Evolutionary conservation across 495 filamentous ascomycete species (phyloP), one percentile per base, ranked within the genome.

Genomic region (Cryomyces antarcticus): DNA sequence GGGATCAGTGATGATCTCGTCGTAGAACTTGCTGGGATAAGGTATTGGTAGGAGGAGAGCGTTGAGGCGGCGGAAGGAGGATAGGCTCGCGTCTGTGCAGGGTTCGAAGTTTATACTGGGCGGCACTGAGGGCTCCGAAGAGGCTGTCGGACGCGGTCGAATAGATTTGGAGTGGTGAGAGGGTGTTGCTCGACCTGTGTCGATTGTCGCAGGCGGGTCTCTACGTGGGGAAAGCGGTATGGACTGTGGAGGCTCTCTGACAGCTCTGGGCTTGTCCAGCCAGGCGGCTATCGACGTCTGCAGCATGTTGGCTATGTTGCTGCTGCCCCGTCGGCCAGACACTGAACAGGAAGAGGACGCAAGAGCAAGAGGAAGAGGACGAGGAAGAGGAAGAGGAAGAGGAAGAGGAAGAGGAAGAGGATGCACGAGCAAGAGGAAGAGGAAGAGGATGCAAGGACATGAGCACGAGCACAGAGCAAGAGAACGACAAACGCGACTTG

Each of bases 21-120:
- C 66, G 67, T 93, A 97, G 72, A 96, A 96, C 31, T 68, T 71
- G 53, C 80, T 76, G 0, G 82, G 78, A 55, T 97, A 97, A 57
- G 72, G 71, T 50, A 95, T 80, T 17, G 88, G 88, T 5, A 97
- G 74, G 9, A 93, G 71, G 13, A 93, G 67, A 34, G 75, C 62
- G 51, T 86, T 94, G 46, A 95, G 83, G 35, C 82, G 75, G 27
- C 77, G 78, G 34, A 93, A 68, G 9, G 78, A 73, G 37, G 80
- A 68, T 45, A 94, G 65, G 58, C 86, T 50, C 10, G 46, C 45
- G 40, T 44, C 41, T 27, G 53, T 57, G 11, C 57, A 49, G 5
- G 49, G 45, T 9, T 49, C 51, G 41, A 64, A 42, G 28, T 51
- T 44, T 13, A 61, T 52, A 34, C 60, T 62, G 1, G 54, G 31